Base-by-base conservation (phyloP, 2,329 filamentous ascomycete genomes). In the Mariannaea sp. region DNA sequence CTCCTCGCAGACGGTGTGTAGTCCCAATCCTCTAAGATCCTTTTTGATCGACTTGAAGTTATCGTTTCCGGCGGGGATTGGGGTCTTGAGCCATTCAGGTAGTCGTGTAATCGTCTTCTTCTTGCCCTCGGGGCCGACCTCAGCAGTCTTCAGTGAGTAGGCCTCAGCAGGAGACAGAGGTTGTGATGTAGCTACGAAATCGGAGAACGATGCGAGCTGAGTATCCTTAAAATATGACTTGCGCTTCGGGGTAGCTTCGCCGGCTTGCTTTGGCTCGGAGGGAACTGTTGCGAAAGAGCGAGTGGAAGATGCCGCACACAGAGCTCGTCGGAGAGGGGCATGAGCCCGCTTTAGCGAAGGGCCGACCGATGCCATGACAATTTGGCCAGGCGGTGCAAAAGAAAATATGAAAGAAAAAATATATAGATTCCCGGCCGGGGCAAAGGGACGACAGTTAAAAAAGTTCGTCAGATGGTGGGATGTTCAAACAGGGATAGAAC, bases 1-100 rank as follows among this genome's bases (percentile, higher is more conserved):
- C 77, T 99, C 94, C 76, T 99, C 94, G 74, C 94, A 99, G 13
- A 99, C 94, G 4, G 94, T 99, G 73, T 97, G 92, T 51, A 99
- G 79, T 53, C 89, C 89, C 55, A 99, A 76, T 0, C 94, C 94
- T 29, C 94, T 84, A 61, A 99, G 77, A 72, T 99, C 94, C 59
- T 88, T 86, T 79, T 96, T 97, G 73, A 99, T 96, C 68, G 90
- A 90, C 77, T 95, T 95, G 79, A 88, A 97, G 75, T 95, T 95
- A 52, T 79, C 74, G 70, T 85, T 88, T 57, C 87, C 87, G 10
- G 85, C 85, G 0, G 94, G 94, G 51, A 99, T 94, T 2, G 92
- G 90, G 17, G 93, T 99, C 80, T 97, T 97, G 59, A 99, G 84
- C 94, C 94, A 99, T 62, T 88, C 83, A 16, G 94, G 94, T 42